Base-by-base conservation (phyloP, 306 rosid genomes). In the Pueraria montana region DNA sequence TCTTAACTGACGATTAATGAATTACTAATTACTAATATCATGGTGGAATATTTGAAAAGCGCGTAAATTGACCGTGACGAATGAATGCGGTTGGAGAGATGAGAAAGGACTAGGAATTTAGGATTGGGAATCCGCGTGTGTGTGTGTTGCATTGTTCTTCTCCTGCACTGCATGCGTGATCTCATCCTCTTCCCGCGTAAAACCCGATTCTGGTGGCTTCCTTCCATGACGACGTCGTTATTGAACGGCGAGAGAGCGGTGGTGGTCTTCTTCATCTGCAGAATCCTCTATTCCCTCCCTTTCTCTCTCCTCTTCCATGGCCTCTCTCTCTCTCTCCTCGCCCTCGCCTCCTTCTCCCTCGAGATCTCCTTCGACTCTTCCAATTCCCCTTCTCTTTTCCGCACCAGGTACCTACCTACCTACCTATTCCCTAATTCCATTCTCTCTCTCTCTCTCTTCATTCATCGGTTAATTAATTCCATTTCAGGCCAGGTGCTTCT, bases 401-500 rank as follows among this genome's bases (percentile, higher is more conserved):
- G 67, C 66, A 84, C 91, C 86, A 92, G 97, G 98, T 95, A 82
- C 4, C 23, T 34, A 34, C 38, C 23, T 40, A 17, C 21, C 58
- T 16, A 26, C 2, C 23, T 27, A 5, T 13, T 34, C 38, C 61
- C 13, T 18, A 53, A 53, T 17, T 50, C 59, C 4, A 6, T 11
- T 43, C 52, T 56, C 56, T 74, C 80, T 12, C 17, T 43, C 52
- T 56, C 58, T 75, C 80, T 13, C 12, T 76, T 17, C 5, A 12
- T 75, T 45, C 36, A 48, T 61, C 23, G 0, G 23, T 80, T 63
- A 8, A 76, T 79, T 46, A n/a, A 42, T 78, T 48, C 13, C 3
- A 3, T 86, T 85, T 82, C 88, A 94, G 99, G 81, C 96, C 89
- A 0, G 97, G 95, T 58, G 98, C 92, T 84, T 92, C 98, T 3